Base-by-base conservation (phyloP, 176 grass and related monocot genomes). In the Coix lacrymajobi region DNA sequence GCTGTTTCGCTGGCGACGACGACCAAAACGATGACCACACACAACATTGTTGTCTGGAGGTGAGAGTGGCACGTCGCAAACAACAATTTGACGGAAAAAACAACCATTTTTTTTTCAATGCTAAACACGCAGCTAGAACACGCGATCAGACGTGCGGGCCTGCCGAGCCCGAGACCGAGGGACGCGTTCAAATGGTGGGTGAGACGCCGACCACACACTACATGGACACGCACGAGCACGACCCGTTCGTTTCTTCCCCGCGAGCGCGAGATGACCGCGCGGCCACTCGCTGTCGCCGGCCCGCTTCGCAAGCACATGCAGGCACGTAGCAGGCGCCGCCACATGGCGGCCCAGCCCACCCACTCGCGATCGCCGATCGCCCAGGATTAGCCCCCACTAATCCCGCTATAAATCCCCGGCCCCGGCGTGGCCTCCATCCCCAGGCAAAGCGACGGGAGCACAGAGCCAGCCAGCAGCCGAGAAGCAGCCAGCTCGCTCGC, bases 391-490 rank as follows among this genome's bases (percentile, higher is more conserved):
- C 64, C 63, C 63, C 33, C 62, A 4, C 84, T 71, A 62, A 78
- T 36, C 86, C 49, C 48, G 74, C 92, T 92, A 92, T 92, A 92
- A 94, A 92, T 92, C 14, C 39, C 37, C 19, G 2, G 46, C 46
- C 62, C 52, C 31, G 36, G n/a, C 62, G 26, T 26, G 65, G 24
- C 36, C 7, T 78, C 71, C 30, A 17, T 78, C 33, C 82, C 82
- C 69, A 89, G 82, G 66, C 85, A 92, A 92, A 94, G 56, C 81
- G 81, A 48, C 76, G 36, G 83, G 58, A 54, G 71, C 62, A 57
- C 69, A 72, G 57, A 86, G 73, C 36, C 38, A 73, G 10, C 52
- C 30, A 72, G 11, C 69, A 73, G 78, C 16, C 60, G 17, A 52
- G n/a, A 51, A 80, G 30, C 79, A 81, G 74, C 69, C 76, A 69